phyloP scores from a whole-genome alignment of 2,329 filamentous ascomycete genomes.

The Aspergillus awamori region DNA sequence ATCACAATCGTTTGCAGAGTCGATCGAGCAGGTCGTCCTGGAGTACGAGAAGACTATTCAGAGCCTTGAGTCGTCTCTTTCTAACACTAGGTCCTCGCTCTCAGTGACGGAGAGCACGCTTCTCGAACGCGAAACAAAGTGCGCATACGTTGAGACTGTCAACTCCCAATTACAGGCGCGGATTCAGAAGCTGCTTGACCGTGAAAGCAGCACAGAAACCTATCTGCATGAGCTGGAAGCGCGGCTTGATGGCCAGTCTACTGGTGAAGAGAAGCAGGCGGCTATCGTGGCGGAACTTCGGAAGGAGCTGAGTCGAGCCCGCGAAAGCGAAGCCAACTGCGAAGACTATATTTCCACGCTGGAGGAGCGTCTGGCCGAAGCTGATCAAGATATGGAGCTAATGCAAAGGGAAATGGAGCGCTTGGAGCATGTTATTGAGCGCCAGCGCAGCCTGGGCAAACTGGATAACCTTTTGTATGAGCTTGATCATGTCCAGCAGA shows the following conservation, averaged over 20 bases:
- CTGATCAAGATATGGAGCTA: conserved; percentile 91
- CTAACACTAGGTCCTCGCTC: conserved; percentile 80
- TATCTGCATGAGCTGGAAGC: conserved; percentile 91
- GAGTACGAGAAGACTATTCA: conserved; percentile 99
- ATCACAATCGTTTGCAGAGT: conserved; percentile 93
- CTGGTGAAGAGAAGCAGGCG: conserved; percentile 89
- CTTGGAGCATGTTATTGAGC: conserved; percentile 90
- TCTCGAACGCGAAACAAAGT: conserved; percentile 90
- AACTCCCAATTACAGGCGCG: conserved; percentile 86
- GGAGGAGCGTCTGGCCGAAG: conserved; percentile 91
- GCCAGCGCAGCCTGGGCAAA: conserved; percentile 91
- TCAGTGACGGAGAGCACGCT: conserved; percentile 83
- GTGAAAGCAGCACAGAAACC: conserved; percentile 86
- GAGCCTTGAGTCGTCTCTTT: conserved; percentile 84
- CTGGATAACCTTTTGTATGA: conserved; percentile 91
- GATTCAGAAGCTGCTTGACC: conserved; percentile 89
- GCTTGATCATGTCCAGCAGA: conserved; percentile 71
- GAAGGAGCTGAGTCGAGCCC: conserved; percentile 83
- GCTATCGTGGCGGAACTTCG: conserved; percentile 83
- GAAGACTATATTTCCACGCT: conserved; percentile 98
- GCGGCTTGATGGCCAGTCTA: conserved; percentile 86
- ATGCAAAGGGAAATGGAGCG: conserved; percentile 97
- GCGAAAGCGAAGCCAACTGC: conserved; percentile 85
- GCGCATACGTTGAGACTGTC: conserved; percentile 89
- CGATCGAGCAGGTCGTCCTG: conserved; percentile 91